Percentiles rank a stretch among this genome's conserved stretches.
Conservation (phyloP, 2,329 filamentous ascomycete genomes). For the Aspergillus nomiae region DNA sequence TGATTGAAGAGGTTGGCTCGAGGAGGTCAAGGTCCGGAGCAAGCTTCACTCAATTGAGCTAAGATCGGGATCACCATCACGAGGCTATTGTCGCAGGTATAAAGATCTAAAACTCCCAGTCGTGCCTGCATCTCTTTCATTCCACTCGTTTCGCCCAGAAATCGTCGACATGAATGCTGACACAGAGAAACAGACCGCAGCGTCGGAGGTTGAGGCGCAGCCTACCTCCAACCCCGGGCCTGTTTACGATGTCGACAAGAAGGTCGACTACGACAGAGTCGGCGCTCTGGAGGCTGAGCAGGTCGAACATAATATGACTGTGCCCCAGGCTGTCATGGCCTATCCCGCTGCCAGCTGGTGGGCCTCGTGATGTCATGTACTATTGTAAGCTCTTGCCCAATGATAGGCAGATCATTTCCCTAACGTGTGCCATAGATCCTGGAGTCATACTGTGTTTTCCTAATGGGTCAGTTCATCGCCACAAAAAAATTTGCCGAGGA, state of each 20-base stretch:
- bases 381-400: slow-evolving; percentile 48
- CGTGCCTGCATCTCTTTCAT: not conserved
- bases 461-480: too few relatives aligned
- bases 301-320: slow-evolving; percentile 52
- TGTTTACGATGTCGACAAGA: too few relatives aligned
- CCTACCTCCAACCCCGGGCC: too few relatives aligned
- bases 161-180: too few relatives aligned
- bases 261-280: too few relatives aligned
- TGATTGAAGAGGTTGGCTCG: not conserved
- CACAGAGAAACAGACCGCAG: too few relatives aligned
- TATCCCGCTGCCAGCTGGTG: slow-evolving; percentile 58
- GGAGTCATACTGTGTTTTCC: too few relatives aligned
- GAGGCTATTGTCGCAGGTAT: slow-evolving; percentile 27
- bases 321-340: slow-evolving; percentile 49
- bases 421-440: too few relatives aligned
- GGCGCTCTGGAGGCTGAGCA: slow-evolving; percentile 17
- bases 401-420: too few relatives aligned
- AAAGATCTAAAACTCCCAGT: slow-evolving; percentile 35
- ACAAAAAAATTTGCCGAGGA: too few relatives aligned
- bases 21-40: slow-evolving; percentile 27
- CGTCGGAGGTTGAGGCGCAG: too few relatives aligned
- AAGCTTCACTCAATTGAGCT: slow-evolving; percentile 29
- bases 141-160: too few relatives aligned
- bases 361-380: slow-evolving; percentile 59
- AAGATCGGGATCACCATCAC: slow-evolving; percentile 11